phyloP scores from a whole-genome alignment of 2,329 filamentous ascomycete species.

The Aspergillus thermomutatus region DNA sequence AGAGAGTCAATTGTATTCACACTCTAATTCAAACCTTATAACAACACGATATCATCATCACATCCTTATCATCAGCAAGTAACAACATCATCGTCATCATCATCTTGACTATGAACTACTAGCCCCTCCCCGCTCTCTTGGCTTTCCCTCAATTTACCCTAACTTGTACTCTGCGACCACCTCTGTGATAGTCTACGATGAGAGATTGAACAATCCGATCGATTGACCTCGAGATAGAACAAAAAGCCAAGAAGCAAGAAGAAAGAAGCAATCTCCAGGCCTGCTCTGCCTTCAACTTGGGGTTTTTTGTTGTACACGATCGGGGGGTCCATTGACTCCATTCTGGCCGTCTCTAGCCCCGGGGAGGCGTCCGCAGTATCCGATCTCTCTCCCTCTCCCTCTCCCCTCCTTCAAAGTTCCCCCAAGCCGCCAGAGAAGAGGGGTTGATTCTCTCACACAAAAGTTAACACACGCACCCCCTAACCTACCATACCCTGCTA shows the following conservation, averaged over 20 bases:
- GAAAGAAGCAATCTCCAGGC: background rate
- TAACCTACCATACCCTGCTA: constrained; percentile 20
- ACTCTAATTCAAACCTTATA: background rate
- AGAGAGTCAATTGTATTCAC: too few relatives aligned
- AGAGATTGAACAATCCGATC: background rate
- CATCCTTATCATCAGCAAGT: background rate
- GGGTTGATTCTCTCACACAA: constrained; percentile 3
- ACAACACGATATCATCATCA: background rate
- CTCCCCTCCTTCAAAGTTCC: constrained; percentile 4
- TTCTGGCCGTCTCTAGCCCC: background rate
- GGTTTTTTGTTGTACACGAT: constrained; percentile 6
- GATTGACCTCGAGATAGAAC: background rate
- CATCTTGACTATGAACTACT: background rate
- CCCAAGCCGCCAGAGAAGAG: background rate
- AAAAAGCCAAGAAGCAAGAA: background rate
- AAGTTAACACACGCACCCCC: background rate
- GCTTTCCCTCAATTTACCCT: background rate
- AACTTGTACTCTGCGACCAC: background rate
- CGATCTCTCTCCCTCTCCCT: constrained; percentile 3
- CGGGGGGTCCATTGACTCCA: background rate
- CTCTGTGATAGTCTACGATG: background rate
- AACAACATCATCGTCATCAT: background rate
- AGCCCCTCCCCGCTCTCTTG: background rate
- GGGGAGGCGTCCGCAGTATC: constrained; percentile 13
- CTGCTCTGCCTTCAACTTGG: background rate